Base-by-base conservation (phyloP, 2,329 filamentous ascomycete genomes). In the Paracorniculantispora psalliotae region DNA sequence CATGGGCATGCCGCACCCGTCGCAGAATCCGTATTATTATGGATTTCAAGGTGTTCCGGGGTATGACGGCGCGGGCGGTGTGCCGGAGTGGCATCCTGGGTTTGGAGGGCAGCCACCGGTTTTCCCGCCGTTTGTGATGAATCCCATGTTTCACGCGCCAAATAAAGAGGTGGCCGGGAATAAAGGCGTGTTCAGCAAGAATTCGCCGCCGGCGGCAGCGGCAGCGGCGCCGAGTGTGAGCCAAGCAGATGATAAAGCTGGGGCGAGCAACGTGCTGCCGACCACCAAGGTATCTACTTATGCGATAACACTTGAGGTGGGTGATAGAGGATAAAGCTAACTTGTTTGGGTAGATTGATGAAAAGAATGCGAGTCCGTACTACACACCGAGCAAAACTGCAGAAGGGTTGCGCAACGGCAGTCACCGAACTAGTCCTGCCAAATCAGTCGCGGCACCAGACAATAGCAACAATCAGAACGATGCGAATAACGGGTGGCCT, bases 1-100 rank as follows among this genome's bases (percentile, higher is more conserved):
- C 0, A 60, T 77, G 9, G 78, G 79, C 3, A 71, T 74, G 53
- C 75, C 76, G 4, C 74, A 79, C 59, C 77, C 77, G 2, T 54
- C 66, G 12, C 67, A 74, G 21, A 80, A 79, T 28, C 74, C 75
- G 0, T 81, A 74, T 64, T 75, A 74, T 23, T 63, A 75, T 44
- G 76, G 76, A 2, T 77, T 76, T 60, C 64, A 67, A 26, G n/a
- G 57, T 2, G 61, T 61, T 33, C 63, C 59, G 2, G 63, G 62
- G 8, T 67, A 68, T 52, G 63, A 64, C 5, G 10, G 17, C 30
- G 30, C 30, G 9, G 17, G 15, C 51, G 61, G 62, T 12, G 56
- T 50, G 41, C 55, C 4, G 47, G 52, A 25, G 37, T 59, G 26
- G 53, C 54, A 37, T 26, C 44, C 43, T 46, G 59, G 44, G 37